phyloP scores from a whole-genome alignment of 2,329 filamentous ascomycete genomes.

The Pseudogymnoascus sp. region DNA sequence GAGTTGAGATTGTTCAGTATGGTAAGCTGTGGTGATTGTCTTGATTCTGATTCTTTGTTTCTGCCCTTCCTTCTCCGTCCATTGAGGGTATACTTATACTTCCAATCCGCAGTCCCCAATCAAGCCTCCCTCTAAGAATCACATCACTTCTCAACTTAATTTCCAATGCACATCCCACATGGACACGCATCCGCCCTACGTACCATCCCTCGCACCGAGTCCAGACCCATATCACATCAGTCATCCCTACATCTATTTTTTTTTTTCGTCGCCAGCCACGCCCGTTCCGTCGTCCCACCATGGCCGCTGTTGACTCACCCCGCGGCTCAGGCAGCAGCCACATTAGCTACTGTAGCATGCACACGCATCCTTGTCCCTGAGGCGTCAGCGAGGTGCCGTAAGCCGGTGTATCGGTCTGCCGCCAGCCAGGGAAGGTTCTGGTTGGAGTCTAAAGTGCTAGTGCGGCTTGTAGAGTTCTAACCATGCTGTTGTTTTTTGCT shows the following conservation, averaged over 20 bases:
- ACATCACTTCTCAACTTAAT: not conserved
- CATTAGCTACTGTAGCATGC: not conserved
- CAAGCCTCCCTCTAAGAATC: not conserved
- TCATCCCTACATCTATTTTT: not conserved
- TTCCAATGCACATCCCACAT: too few relatives aligned
- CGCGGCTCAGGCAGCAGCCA: not conserved
- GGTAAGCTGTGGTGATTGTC: not conserved
- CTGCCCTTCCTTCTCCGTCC: not conserved
- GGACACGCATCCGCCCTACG: not conserved
- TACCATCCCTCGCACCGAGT: not conserved
- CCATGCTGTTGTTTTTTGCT: too few relatives aligned
- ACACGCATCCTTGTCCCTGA: not conserved
- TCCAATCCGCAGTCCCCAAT: not conserved
- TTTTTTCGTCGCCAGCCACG: not conserved
- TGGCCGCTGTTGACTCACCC: not conserved
- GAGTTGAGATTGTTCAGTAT: not conserved
- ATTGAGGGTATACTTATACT: not conserved
- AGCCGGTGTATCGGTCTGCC: not conserved
- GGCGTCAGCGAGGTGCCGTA: not conserved
- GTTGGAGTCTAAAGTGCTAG: too few relatives aligned
- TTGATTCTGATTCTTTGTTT: not conserved
- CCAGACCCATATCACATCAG: not conserved
- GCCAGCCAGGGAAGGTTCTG: not conserved
- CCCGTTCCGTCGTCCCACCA: too few relatives aligned
- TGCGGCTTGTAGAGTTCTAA: too few relatives aligned